Conservation (phyloP, 1,139 yeast genomes). For the Debaryomycetaceae sp. region DNA sequence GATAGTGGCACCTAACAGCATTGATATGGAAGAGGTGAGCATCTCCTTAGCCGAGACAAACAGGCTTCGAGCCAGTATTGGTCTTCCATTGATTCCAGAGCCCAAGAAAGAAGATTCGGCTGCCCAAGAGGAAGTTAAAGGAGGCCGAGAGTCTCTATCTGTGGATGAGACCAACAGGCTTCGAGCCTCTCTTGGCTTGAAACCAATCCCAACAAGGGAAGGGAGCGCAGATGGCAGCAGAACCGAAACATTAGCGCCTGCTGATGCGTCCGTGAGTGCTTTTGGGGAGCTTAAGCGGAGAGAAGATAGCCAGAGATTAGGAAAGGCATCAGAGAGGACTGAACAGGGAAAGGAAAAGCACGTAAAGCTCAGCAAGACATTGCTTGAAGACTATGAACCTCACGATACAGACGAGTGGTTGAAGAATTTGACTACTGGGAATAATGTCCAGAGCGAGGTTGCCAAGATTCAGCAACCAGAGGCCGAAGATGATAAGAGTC, state of each 20-base stretch:
- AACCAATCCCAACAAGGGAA: slow-evolving; percentile 31
- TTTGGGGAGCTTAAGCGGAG: neutral
- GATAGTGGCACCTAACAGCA: neutral
- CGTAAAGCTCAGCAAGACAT: slow-evolving; percentile 10
- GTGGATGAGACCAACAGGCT: slow-evolving; percentile 53
- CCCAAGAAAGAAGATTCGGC: slow-evolving; percentile 1
- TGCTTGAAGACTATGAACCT: slow-evolving; percentile 22
- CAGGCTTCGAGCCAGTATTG: slow-evolving; percentile 28
- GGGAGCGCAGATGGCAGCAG: neutral
- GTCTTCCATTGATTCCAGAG: slow-evolving; percentile 28
- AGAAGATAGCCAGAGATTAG: neutral
- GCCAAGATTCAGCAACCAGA: slow-evolving; percentile 14
- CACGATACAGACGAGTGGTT: slow-evolving; percentile 41
- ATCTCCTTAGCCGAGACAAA: slow-evolving; percentile 39
- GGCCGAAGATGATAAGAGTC: neutral
- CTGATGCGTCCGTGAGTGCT: neutral
- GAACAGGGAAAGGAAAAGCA: neutral
- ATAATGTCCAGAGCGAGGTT: slow-evolving; percentile 27
- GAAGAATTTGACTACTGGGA: slow-evolving; percentile 13
- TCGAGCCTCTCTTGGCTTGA: slow-evolving; percentile 46
- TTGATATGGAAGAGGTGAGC: slow-evolving; percentile 22
- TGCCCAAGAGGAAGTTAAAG: neutral
- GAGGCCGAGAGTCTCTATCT: slow-evolving; percentile 23
- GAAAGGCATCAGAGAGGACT: neutral
- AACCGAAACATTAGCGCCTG: too few relatives aligned